Percentiles rank a stretch among this genome's conserved stretches.
These are phyloP conservation scores for Quercus tomentella DNA, from an alignment of 331 rosid species.

Conservation along the genomic window DNA sequence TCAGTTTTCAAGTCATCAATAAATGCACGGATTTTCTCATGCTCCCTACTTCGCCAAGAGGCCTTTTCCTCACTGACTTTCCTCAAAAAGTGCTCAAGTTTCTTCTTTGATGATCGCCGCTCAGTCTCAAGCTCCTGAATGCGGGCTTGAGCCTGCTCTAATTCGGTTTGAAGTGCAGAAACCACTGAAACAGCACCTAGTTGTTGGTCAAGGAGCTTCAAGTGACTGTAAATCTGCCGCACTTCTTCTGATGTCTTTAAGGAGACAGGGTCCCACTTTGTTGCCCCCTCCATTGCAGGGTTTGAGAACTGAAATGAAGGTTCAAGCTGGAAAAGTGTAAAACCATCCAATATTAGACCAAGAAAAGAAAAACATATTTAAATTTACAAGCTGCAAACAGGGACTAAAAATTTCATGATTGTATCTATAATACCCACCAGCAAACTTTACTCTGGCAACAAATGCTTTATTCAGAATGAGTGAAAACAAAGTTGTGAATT, in stretches of 20 bases:
- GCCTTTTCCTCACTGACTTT: conserved; percentile 73
- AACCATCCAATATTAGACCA: background rate
- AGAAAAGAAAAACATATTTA: background rate
- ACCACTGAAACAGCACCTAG: conserved; percentile 52
- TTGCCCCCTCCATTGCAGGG: conserved; percentile 81
- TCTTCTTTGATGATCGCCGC: conserved; percentile 64
- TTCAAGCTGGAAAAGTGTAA: conserved; percentile 40
- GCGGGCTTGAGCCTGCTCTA: conserved; percentile 62
- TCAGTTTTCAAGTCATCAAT: conserved; percentile 68
- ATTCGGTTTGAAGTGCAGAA: conserved; percentile 66
- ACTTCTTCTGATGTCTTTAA: conserved; percentile 52
- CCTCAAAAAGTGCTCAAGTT: conserved; percentile 74
- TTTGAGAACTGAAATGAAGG: conserved; percentile 52
- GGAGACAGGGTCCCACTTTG: conserved; percentile 83
- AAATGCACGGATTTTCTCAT: conserved; percentile 76
- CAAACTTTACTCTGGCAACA: background rate
- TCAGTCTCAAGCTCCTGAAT: conserved; percentile 80
- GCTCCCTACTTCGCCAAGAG: conserved; percentile 80
- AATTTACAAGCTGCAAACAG: background rate
- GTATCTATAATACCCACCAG: background rate
- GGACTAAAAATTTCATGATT: background rate
- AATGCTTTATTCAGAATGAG: background rate
- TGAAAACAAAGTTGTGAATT: background rate
- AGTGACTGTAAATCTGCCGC: conserved; percentile 47
- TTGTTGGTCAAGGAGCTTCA: conserved; percentile 64